Conservation (phyloP, 1,284 basidiomycete species). For the Apiotrichum mycotoxinovorans region DNA sequence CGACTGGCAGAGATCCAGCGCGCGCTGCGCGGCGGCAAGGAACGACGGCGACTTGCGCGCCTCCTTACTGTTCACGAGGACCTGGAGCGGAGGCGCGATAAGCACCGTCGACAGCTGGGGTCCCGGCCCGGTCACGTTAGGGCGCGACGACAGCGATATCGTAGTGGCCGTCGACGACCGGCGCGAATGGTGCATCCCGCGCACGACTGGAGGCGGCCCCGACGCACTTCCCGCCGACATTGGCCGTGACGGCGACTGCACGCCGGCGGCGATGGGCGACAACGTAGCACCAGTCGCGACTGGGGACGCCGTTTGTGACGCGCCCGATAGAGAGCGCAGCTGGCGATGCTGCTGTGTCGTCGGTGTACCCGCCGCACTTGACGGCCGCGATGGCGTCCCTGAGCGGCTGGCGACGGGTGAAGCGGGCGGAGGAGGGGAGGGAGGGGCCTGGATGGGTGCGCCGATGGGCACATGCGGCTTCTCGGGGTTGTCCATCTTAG, state of each 20-base stretch:
- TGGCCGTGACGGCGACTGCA: conserved; percentile 29
- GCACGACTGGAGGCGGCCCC: not conserved
- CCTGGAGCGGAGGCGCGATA: conserved; percentile 79
- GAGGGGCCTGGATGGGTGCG: conserved; percentile 1
- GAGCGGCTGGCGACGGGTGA: not conserved
- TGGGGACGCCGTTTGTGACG: conserved; percentile 23
- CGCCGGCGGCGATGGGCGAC: not conserved
- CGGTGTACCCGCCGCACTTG: not conserved
- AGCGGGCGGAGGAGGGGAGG: not conserved
- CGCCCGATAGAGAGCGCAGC: conserved; percentile 12
- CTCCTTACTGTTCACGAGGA: conserved; percentile 82
- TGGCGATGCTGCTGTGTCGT: not conserved
- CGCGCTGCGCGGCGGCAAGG: conserved; percentile 73
- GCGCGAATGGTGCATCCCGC: conserved; percentile 28
- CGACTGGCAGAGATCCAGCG: conserved; percentile 76
- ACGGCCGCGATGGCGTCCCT: conserved; percentile 3
- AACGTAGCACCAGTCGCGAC: conserved; percentile 17
- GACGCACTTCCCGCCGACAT: conserved; percentile 8
- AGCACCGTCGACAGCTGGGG: conserved; percentile 52
- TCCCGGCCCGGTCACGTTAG: conserved; percentile 11
- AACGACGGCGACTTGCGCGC: conserved; percentile 78
- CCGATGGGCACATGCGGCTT: conserved; percentile 7
- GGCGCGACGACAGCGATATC: conserved; percentile 30
- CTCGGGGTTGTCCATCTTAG: conserved; percentile 1
- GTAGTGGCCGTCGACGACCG: conserved; percentile 36